Evolutionary conservation across 192 early-diverging fungal species (phyloP), one percentile per base, ranked within the genome.

Genomic region (Gonapodya prolifera): DNA sequence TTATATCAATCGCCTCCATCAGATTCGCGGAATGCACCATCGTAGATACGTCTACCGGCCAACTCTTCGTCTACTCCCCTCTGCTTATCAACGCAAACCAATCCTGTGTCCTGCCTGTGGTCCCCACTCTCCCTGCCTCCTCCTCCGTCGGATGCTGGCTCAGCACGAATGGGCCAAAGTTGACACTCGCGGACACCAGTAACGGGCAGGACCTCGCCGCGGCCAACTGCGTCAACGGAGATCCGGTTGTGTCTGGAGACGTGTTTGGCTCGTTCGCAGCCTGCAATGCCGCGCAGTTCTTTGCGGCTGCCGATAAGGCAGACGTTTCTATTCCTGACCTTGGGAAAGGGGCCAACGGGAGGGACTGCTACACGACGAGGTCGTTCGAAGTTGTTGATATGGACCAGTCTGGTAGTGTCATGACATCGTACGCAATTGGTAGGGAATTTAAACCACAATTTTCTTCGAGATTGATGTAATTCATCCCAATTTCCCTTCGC

Each of bases 401-500:
- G 45, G 83, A 84, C 71, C 83, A 81, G 30, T 82, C 80, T n/a
- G 83, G 82, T 76, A 84, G 82, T 71, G 82, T 84, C 34, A 79
- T 81, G 17, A 83, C 84, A 0, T 34, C 78, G 32, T 84, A 79
- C 75, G 69, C 81, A 2, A 34, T 79, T 36, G 76, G 45, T 61
- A 16, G 8, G 45, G 8, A 61, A 16, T 61, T 8, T 61, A 16
- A n/a, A n/a, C n/a, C n/a, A n/a, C n/a, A n/a, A n/a, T n/a, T n/a
- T n/a, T n/a, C n/a, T n/a, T n/a, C n/a, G n/a, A n/a, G n/a, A n/a
- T n/a, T n/a, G n/a, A n/a, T n/a, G n/a, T n/a, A n/a, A n/a, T n/a
- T n/a, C n/a, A n/a, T n/a, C n/a, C n/a, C n/a, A n/a, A n/a, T n/a
- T n/a, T n/a, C n/a, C n/a, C n/a, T n/a, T n/a, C n/a, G n/a, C 45